phyloP scores from a whole-genome alignment of 257 asterid genomes.

The Voacanga thouarsii region DNA sequence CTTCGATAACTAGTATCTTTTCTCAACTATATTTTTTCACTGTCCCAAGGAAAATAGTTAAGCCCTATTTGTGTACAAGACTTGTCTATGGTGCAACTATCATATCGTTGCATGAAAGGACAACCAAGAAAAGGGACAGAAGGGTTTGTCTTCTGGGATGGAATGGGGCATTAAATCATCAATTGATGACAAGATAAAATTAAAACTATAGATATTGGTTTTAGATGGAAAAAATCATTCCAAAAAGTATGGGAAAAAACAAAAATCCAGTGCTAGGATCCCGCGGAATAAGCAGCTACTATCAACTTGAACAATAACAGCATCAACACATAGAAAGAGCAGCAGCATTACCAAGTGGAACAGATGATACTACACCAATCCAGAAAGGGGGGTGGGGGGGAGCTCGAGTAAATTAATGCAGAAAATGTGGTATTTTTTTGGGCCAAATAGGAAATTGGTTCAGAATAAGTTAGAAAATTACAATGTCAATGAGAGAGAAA shows the following conservation, averaged over 20 bases:
- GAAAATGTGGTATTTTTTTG: background rate
- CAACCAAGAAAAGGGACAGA: background rate
- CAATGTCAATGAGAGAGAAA: background rate
- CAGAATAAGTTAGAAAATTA: background rate
- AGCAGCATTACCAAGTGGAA: background rate
- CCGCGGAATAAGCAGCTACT: background rate
- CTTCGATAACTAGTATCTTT: background rate
- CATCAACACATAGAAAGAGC: background rate
- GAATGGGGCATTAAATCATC: background rate
- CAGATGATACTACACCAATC: background rate
- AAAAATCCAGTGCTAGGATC: background rate
- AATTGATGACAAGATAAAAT: background rate
- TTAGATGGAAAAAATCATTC: background rate
- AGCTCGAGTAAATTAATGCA: background rate
- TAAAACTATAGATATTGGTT: background rate
- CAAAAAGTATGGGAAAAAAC: background rate
- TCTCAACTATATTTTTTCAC: background rate
- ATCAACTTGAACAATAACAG: background rate
- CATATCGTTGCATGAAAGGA: background rate
- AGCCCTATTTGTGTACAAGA: background rate
- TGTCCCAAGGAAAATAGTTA: background rate
- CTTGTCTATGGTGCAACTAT: background rate
- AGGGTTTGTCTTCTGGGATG: background rate
- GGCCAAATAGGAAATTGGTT: background rate
- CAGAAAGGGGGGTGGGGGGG: too few relatives aligned